Conservation (phyloP, 768 basidiomycete species). For the Mycena venus region DNA sequence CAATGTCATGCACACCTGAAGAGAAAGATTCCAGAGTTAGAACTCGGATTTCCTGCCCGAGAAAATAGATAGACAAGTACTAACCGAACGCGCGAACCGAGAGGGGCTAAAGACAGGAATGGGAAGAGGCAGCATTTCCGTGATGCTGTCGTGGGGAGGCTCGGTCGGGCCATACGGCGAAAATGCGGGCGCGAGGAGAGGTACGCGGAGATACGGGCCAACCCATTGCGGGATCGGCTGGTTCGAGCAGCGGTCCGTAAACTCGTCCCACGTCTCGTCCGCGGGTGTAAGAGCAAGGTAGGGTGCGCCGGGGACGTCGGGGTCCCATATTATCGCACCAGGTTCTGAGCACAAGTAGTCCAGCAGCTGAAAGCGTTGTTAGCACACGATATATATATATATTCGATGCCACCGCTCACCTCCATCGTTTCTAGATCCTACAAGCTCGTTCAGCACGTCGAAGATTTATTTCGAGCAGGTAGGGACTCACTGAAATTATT, state of each 20-base stretch:
- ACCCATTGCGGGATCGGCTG: slow-evolving; percentile 51
- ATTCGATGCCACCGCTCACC: neutral
- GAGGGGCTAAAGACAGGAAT: slow-evolving; percentile 48
- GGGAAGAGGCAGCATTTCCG: neutral
- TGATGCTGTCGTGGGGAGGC: neutral
- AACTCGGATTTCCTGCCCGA: neutral
- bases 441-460: neutral
- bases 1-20: neutral
- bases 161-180: slow-evolving; percentile 28
- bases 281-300: slow-evolving; percentile 69
- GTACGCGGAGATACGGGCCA: slow-evolving; percentile 48
- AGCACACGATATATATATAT: slow-evolving; percentile 11
- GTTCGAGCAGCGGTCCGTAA: slow-evolving; percentile 51
- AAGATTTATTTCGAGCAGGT: neutral
- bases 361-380: slow-evolving; percentile 22
- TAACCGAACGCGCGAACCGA: slow-evolving; percentile 46
- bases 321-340: slow-evolving; percentile 15
- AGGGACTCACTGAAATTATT: slow-evolving; percentile 6
- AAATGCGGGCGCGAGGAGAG: slow-evolving; percentile 21
- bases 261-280: slow-evolving; percentile 52
- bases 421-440: neutral
- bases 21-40: neutral
- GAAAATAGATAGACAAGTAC: slow-evolving; percentile 29
- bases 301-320: slow-evolving; percentile 42
- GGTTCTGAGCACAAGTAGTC: slow-evolving; percentile 3